Conservation (phyloP, 805 yeast species). For the Wickerhamiella sergipiensis region DNA sequence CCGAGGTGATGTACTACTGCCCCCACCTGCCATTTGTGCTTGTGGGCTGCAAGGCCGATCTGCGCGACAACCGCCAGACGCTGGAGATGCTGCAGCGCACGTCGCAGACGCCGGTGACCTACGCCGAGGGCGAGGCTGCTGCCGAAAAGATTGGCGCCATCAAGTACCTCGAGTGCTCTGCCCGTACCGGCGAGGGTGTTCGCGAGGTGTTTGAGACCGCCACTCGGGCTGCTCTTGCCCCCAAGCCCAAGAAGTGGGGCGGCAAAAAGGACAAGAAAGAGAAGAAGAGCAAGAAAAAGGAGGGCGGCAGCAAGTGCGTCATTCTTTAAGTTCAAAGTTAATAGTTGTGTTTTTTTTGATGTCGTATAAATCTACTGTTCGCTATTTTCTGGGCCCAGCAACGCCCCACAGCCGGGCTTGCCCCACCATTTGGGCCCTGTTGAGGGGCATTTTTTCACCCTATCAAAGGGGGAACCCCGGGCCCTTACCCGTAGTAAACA, state of each 20-base stretch:
- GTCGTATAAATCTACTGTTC: neutral
- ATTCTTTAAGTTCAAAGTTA: constrained; percentile 4
- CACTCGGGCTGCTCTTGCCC: constrained; percentile 74
- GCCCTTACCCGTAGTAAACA: neutral
- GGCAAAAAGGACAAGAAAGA: constrained; percentile 14
- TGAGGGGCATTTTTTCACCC: neutral
- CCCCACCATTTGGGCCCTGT: too few species aligned
- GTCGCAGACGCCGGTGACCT: constrained; percentile 66
- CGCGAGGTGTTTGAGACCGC: constrained; percentile 88
- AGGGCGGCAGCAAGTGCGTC: constrained; percentile 4
- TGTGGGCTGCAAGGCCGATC: constrained; percentile 84
- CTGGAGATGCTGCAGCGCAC: constrained; percentile 61
- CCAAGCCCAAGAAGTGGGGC: constrained; percentile 21
- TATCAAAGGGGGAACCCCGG: neutral
- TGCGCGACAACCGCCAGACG: constrained; percentile 69
- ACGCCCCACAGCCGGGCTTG: neutral
- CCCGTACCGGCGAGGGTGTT: constrained; percentile 74
- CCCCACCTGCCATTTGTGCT: constrained; percentile 85
- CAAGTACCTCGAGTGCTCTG: constrained; percentile 83
- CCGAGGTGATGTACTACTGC: constrained; percentile 87
- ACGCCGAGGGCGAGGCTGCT: constrained; percentile 73
- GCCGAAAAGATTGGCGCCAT: constrained; percentile 84
- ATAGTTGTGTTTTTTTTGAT: neutral
- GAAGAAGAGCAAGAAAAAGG: constrained; percentile 10
- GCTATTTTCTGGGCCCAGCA: neutral